Conservation (phyloP, 495 filamentous ascomycete genomes). For the Xylaria scruposa region DNA sequence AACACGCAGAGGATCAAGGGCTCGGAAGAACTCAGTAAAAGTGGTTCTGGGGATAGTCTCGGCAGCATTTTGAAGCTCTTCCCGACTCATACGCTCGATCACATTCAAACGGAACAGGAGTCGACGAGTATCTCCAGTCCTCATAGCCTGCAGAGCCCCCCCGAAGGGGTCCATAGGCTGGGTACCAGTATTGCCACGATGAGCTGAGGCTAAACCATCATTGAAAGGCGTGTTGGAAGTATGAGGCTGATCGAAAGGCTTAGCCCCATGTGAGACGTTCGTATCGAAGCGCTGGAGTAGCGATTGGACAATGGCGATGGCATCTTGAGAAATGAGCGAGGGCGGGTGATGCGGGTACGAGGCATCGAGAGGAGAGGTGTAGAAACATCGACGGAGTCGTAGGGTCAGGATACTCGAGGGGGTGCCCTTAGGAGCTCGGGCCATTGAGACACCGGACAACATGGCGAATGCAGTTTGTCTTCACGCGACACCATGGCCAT, state of each 20-base stretch:
- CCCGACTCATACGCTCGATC: slow-evolving; percentile 26
- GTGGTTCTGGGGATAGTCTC: slow-evolving; percentile 38
- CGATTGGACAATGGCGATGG: slow-evolving; percentile 2
- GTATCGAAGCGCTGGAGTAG: background rate
- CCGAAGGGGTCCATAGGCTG: slow-evolving; percentile 21
- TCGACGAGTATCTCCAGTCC: slow-evolving; percentile 30
- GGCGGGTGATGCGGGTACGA: background rate
- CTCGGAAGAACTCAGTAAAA: slow-evolving; percentile 48
- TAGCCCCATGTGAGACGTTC: too few relatives aligned
- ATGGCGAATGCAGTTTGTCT: slow-evolving; percentile 23
- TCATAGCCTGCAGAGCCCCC: slow-evolving; percentile 32
- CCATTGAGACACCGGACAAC: slow-evolving; percentile 23
- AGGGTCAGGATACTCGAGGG: slow-evolving; percentile 31
- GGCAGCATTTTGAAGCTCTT: slow-evolving; percentile 26
- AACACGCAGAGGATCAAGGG: slow-evolving; percentile 42
- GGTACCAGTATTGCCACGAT: background rate
- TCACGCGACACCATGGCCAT: background rate
- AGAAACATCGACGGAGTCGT: slow-evolving; percentile 29
- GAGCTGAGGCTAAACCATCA: background rate
- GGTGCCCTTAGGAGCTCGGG: slow-evolving; percentile 29
- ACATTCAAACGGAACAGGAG: slow-evolving; percentile 27
- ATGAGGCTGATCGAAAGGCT: background rate
- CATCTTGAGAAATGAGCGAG: slow-evolving; percentile 3
- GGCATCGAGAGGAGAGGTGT: background rate
- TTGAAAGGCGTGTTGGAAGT: background rate